Percentiles rank a stretch among this genome's conserved stretches.
Evolutionary conservation across 2,329 filamentous ascomycete species (phyloP).

Genomic region (Didymella pomorum): DNA sequence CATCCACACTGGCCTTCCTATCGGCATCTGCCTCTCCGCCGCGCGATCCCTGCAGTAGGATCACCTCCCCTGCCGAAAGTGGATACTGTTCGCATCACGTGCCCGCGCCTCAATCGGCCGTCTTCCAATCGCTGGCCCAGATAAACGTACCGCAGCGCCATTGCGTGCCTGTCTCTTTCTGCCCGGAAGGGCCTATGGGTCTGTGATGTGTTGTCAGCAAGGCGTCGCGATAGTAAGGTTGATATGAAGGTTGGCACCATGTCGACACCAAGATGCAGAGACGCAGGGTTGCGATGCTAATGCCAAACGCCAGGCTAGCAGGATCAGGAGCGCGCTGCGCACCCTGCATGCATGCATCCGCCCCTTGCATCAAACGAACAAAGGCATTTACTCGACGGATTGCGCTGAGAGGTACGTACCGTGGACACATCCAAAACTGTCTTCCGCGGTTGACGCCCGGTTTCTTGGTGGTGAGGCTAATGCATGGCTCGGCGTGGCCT

Average conservation of each 20-base stretch:
- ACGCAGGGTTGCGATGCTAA: neutral
- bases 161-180: slow-evolving; percentile 82
- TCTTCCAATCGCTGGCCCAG: slow-evolving; percentile 70
- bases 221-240: neutral
- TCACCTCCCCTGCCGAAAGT: neutral
- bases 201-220: slow-evolving; percentile 46
- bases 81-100: slow-evolving; percentile 13
- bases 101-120: slow-evolving; percentile 19
- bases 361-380: slow-evolving; percentile 14
- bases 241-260: neutral
- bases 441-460: slow-evolving; percentile 79
- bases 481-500: slow-evolving; percentile 82
- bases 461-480: slow-evolving; percentile 85
- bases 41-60: neutral
- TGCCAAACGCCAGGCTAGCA: neutral
- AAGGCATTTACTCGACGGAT: slow-evolving; percentile 1
- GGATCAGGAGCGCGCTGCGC: neutral
- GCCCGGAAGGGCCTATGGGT: slow-evolving; percentile 83
- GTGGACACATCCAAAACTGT: slow-evolving; percentile 71
- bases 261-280: neutral
- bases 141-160: slow-evolving; percentile 91
- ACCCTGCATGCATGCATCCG: neutral
- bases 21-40: neutral
- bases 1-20: neutral
- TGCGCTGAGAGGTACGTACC: slow-evolving; percentile 54